phyloP scores from a whole-genome alignment of 352 stramenopile genomes.

The Globisporangium splendens region DNA sequence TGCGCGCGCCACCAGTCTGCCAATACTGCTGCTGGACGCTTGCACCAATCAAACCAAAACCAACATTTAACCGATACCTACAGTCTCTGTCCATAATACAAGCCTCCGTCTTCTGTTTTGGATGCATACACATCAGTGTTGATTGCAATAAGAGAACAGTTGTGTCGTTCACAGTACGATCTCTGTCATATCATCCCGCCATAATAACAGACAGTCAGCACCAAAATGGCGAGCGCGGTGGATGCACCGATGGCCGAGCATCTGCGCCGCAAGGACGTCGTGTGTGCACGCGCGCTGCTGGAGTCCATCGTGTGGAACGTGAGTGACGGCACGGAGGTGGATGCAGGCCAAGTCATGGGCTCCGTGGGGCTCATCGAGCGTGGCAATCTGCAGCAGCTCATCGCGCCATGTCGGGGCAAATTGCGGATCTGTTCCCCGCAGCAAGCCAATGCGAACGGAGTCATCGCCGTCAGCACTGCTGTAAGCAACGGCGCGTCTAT shows the following conservation, averaged over 20 bases:
- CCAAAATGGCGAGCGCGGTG: neutral
- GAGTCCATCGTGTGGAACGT: conserved; percentile 45
- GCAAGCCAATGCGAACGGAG: neutral
- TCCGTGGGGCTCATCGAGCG: conserved; percentile 52
- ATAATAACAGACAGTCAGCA: too few species aligned
- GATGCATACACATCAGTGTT: too few species aligned
- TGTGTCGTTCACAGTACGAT: neutral
- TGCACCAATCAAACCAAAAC: conserved; percentile 1
- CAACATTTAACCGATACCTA: neutral
- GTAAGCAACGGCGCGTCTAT: neutral
- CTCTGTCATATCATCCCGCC: too few species aligned
- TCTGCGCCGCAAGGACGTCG: conserved; percentile 53
- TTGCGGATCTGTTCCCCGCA: conserved; percentile 34
- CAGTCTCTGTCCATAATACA: neutral
- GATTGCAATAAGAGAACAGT: neutral
- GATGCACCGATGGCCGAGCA: conserved; percentile 28
- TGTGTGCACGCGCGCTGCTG: conserved; percentile 30
- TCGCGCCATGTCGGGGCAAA: conserved; percentile 90
- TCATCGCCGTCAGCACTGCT: neutral
- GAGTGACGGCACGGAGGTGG: conserved; percentile 40
- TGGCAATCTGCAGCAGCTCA: conserved; percentile 48
- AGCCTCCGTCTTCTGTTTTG: neutral
- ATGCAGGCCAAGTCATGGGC: conserved; percentile 53
- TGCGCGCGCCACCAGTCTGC: neutral
- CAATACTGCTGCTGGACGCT: neutral